phyloP scores from a whole-genome alignment of 306 rosid species.

The Prunus fruticosa region DNA sequence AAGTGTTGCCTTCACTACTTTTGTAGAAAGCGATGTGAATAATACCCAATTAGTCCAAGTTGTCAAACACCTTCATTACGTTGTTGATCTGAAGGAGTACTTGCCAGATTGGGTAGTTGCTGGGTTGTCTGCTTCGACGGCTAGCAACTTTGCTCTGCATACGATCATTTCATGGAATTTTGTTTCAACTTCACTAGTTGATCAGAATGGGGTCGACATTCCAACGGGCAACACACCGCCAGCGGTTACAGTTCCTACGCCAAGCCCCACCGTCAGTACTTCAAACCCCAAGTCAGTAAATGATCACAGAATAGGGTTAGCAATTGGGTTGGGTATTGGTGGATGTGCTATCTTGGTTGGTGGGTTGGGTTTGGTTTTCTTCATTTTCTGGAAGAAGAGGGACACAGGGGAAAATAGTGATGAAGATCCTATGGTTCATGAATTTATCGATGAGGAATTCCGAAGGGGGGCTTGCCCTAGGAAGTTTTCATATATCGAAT shows the following conservation, averaged over 20 bases:
- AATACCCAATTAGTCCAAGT: neutral
- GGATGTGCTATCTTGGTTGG: neutral
- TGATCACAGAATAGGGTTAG: neutral
- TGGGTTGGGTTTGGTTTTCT: neutral
- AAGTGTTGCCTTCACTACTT: too few species aligned
- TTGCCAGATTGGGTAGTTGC: neutral
- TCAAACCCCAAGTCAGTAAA: neutral
- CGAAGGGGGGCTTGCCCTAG: slow-evolving; percentile 28
- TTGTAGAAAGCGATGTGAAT: neutral
- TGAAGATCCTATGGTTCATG: slow-evolving; percentile 3
- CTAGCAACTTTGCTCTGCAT: slow-evolving; percentile 10
- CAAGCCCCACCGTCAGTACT: too few species aligned
- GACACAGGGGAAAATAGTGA: slow-evolving; percentile 4
- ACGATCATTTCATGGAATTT: neutral
- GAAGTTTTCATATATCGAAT: neutral
- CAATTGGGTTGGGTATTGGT: neutral
- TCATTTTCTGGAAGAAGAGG: slow-evolving; percentile 14
- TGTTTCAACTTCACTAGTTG: neutral
- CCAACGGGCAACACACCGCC: neutral
- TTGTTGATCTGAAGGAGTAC: neutral
- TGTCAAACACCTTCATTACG: neutral
- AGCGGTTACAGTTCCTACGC: neutral
- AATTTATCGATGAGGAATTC: slow-evolving; percentile 22
- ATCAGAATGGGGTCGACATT: too few species aligned
- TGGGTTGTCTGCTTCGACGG: neutral